Conservation (phyloP, 441 rosid genomes). For the Eutrema salsugineum region DNA sequence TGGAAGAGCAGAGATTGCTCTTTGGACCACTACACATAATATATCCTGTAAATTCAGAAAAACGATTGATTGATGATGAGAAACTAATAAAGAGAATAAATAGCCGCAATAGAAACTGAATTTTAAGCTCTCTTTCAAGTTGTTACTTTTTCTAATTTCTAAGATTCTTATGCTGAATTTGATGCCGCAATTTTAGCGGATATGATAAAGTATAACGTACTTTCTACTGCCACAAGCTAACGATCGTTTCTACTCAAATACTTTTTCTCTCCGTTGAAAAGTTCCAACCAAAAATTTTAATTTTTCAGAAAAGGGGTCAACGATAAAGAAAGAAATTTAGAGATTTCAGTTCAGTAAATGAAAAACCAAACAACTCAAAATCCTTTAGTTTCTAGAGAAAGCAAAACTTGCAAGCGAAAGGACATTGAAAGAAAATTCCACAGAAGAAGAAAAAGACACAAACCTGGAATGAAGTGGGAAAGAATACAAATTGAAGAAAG, state of each 20-base stretch:
- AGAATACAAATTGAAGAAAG: background rate
- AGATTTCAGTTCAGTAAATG: background rate
- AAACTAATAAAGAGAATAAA: background rate
- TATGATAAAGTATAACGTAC: background rate
- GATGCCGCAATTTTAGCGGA: background rate
- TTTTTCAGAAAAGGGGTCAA: slow-evolving; percentile 8
- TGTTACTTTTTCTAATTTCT: background rate
- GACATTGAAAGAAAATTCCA: background rate
- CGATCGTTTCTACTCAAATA: slow-evolving; percentile 2
- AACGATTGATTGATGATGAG: background rate
- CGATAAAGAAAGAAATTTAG: background rate
- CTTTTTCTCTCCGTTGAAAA: slow-evolving; percentile 6
- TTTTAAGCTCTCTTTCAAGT: background rate
- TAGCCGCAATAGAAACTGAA: background rate
- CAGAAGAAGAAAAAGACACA: background rate
- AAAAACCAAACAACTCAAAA: background rate
- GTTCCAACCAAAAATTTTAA: background rate
- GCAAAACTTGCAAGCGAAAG: background rate
- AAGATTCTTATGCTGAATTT: slow-evolving; percentile 3
- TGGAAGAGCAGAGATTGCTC: slow-evolving; percentile 37
- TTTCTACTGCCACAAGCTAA: slow-evolving; percentile 11
- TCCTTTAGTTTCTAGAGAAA: background rate
- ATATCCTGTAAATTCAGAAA: slow-evolving; percentile 37
- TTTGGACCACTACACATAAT: slow-evolving; percentile 49
- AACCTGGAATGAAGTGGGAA: slow-evolving; percentile 18